A percentile compares a stretch with the other conserved stretches of the same genome.
Conservation (phyloP, 148 eudicot species). For the Arctostaphylos glauca region DNA sequence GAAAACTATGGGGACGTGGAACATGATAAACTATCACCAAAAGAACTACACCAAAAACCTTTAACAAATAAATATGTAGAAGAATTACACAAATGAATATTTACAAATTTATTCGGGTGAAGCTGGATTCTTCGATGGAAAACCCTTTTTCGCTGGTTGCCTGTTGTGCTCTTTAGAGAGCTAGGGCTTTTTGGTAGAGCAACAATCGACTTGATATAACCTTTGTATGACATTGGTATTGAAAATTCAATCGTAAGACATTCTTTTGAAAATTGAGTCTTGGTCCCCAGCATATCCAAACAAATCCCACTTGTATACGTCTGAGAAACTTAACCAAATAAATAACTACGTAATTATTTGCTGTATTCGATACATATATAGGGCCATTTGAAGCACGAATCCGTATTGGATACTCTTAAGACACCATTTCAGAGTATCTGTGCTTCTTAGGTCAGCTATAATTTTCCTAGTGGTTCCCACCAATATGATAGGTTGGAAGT, state of each 20-base stretch:
- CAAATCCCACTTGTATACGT: neutral
- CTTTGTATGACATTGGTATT: neutral
- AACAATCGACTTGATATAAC: neutral
- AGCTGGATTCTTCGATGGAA: neutral
- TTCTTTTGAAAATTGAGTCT: neutral
- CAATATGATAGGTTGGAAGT: neutral
- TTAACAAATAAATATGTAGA: neutral
- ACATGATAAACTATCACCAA: neutral
- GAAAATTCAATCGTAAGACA: neutral
- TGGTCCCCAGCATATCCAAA: neutral
- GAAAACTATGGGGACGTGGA: neutral
- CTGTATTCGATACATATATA: neutral
- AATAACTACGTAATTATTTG: neutral
- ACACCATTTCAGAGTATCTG: neutral
- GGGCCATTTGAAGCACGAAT: neutral
- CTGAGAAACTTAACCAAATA: neutral
- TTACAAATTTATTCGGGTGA: neutral
- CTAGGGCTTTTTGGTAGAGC: neutral
- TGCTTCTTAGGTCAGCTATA: neutral
- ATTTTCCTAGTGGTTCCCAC: neutral
- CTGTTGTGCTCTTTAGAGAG: neutral
- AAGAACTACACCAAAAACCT: neutral
- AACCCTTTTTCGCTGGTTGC: neutral
- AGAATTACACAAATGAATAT: neutral
- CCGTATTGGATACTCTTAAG: neutral